phyloP scores from a whole-genome alignment of 768 basidiomycete genomes.

The Rhodotorula sphaerocarpa region DNA sequence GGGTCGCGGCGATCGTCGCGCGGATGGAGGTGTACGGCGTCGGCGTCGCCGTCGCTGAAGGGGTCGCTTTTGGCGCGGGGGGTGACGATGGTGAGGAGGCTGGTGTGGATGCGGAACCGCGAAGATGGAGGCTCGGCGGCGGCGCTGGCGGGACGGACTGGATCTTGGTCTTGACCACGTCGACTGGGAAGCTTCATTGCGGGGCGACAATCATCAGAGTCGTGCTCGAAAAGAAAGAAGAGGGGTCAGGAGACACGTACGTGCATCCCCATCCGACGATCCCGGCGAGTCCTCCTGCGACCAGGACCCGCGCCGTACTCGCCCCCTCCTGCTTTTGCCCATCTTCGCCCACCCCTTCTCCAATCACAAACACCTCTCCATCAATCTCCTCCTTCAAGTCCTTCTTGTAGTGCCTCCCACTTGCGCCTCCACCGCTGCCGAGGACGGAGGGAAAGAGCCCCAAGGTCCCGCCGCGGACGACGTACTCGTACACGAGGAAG shows the following conservation, averaged over 20 bases:
- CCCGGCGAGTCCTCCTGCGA: conserved; percentile 35
- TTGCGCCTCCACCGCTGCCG: neutral
- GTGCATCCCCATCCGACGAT: conserved; percentile 61
- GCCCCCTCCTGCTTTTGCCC: neutral
- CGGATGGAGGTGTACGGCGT: conserved; percentile 10
- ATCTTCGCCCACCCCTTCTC: no score
- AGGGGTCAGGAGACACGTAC: conserved; percentile 45
- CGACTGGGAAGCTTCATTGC: conserved; percentile 82
- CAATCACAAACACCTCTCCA: conserved; percentile 10
- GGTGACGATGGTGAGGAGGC: neutral
- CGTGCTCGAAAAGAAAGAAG: no score
- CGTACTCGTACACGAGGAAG: conserved; percentile 54
- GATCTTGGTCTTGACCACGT: conserved; percentile 82
- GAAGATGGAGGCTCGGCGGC: conserved; percentile 1
- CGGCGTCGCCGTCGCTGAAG: no score
- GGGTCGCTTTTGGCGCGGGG: neutral
- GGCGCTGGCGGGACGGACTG: conserved; percentile 49
- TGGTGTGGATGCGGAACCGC: neutral
- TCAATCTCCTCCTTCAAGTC: conserved; percentile 30
- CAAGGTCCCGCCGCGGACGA: conserved; percentile 35
- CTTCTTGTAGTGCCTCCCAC: neutral
- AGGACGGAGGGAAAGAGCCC: neutral
- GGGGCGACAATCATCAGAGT: no score
- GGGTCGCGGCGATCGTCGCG: conserved; percentile 47
- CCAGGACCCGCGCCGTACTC: conserved; percentile 11